phyloP scores from a whole-genome alignment of 1,284 basidiomycete species.

The Paramarasmius palmivorus region DNA sequence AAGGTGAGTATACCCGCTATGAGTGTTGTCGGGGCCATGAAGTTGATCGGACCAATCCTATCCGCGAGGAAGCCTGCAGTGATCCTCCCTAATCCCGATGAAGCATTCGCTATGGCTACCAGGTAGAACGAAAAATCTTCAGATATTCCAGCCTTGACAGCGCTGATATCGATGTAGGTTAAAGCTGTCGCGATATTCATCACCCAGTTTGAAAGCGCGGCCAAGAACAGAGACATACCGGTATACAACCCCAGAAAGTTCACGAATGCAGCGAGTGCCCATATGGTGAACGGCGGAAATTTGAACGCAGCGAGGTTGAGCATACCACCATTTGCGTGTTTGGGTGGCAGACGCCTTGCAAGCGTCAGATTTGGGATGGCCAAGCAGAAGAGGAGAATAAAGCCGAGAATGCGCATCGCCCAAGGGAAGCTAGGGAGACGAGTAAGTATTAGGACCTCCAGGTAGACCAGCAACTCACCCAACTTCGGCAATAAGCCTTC shows the following conservation, averaged over 20 bases:
- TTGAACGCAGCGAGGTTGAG: conserved; percentile 41
- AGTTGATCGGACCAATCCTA: conserved; percentile 38
- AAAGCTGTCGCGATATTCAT: conserved; percentile 32
- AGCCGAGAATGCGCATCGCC: conserved; percentile 46
- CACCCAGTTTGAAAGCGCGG: neutral
- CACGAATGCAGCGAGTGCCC: conserved; percentile 33
- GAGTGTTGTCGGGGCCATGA: conserved; percentile 40
- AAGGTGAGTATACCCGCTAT: conserved; percentile 40
- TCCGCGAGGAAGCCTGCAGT: conserved; percentile 38
- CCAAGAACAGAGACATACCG: conserved; percentile 26
- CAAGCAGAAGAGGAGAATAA: conserved; percentile 36
- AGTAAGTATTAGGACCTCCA: neutral
- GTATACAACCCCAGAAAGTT: conserved; percentile 55
- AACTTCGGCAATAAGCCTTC: conserved; percentile 34
- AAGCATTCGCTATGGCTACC: conserved; percentile 43
- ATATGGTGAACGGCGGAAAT: conserved; percentile 31
- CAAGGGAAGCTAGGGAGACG: conserved; percentile 37
- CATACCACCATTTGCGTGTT: conserved; percentile 34
- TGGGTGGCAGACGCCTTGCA: conserved; percentile 40
- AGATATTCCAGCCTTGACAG: conserved; percentile 36
- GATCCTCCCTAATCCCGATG: conserved; percentile 40
- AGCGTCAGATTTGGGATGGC: conserved; percentile 37
- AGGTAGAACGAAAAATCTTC: conserved; percentile 43
- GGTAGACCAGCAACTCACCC: conserved; percentile 30
- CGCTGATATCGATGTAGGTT: conserved; percentile 49